A percentile compares a stretch with the other conserved stretches of the same genome.
These are phyloP conservation scores for Thalassiosira exigua DNA, from an alignment of 352 stramenopile species.

Conservation along the genomic window DNA sequence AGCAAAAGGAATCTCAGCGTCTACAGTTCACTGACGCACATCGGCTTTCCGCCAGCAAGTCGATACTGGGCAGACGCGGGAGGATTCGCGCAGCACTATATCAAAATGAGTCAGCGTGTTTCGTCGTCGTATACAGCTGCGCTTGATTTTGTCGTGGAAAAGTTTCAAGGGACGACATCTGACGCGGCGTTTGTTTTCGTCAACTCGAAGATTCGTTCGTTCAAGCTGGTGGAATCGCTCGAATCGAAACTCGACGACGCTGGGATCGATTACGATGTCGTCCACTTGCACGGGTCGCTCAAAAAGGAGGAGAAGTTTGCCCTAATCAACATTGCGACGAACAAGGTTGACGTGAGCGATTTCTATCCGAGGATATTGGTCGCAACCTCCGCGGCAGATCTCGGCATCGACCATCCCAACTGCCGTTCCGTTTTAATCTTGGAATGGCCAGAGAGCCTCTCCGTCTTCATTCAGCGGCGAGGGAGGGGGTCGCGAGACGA, in stretches of 20 bases:
- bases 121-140: not conserved
- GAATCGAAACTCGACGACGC: not conserved
- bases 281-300: not conserved
- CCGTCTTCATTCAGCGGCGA: not conserved
- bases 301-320: slow-evolving; percentile 9
- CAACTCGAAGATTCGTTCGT: not conserved
- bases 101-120: not conserved
- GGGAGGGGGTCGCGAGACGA: too few relatives aligned
- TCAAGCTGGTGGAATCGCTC: not conserved
- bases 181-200: not conserved
- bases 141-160: not conserved
- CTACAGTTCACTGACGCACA: not conserved
- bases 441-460: not conserved
- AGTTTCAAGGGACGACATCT: not conserved
- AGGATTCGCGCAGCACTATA: not conserved
- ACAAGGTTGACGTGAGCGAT: not conserved
- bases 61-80: not conserved
- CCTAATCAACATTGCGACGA: not conserved
- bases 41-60: not conserved
- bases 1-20: not conserved
- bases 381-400: slow-evolving; percentile 3
- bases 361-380: not conserved
- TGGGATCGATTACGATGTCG: slow-evolving; percentile 1
- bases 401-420: slow-evolving; percentile 1
- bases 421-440: not conserved